Evolutionary conservation across 768 basidiomycete genomes (phyloP), one percentile per base, ranked within the genome.

Genomic region (Mrakia gelida): DNA sequence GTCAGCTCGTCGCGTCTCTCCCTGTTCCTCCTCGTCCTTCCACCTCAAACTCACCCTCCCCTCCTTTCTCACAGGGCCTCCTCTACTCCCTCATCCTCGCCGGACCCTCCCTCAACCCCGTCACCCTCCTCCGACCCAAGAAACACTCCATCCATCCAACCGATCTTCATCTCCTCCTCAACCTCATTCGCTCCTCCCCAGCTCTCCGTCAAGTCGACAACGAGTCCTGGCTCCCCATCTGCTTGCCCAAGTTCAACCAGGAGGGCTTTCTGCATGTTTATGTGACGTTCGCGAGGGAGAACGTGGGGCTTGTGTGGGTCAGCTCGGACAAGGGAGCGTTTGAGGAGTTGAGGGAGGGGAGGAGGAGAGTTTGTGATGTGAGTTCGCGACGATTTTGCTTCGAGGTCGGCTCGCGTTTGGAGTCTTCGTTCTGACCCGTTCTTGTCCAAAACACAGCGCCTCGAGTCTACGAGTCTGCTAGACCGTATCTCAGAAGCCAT

Each of bases 201-300:
- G 92, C 91, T 2, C 90, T 91, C 13, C 91, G 80, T 0, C 91
- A 81, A 9, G 87, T 94, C 11, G 78, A 75, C 10, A 75, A 68
- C 10, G 92, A 95, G 21, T 91, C 92, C 9, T 99, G 95, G 94
- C 88, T 98, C 11, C 97, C 97, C 3, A 89, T 99, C 68, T 98
- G 97, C 83, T 88, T 99, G 4, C 96, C 97, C 0, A 95, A 94
- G 84, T 98, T 93, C 87, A 94, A 98, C 82, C 87, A 93, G 0
- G 85, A 90, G 7, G 91, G 91, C 1, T 98, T 98, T 84, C 90
- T 96, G 38, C 94, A 99, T 83, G 92, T 93, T 18, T 97, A 95
- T 81, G 62, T 88, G 86, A 79, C 80, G 81, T 71, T 75, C 21
- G 45, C 68, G 86, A 87, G 73, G 84, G 86, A 52, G 82, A 79